Evolutionary conservation across 2,329 filamentous ascomycete genomes (phyloP), one percentile per base, ranked within the genome.

Genomic region (Ophiobolus disseminans): DNA sequence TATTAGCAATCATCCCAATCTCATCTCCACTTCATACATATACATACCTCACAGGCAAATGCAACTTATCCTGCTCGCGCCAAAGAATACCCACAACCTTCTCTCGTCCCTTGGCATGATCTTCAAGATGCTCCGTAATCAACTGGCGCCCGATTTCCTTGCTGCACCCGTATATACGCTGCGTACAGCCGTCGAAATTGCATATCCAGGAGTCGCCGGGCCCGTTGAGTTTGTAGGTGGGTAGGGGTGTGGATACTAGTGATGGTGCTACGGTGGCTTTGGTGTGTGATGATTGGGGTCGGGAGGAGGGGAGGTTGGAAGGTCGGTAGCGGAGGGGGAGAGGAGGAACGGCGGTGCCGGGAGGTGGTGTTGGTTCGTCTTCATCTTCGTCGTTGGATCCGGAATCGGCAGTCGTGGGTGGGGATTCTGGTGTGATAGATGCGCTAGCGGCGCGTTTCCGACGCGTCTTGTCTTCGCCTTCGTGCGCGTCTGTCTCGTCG

Each of bases 181-280:
- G 85, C 28, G 74, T 74, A 62, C 88, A 91, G 19, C 81, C 85
- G 9, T 84, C 82, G 52, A 87, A 79, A 4, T 81, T 80, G 61
- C 88, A 91, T 1, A 75, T 76, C 87, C 87, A 91, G 0, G 84
- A 84, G 43, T 86, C 82, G 49, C 84, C 78, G 0, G 84, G 82
- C 0, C 83, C 85, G 25, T 78, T 73, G 2, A 74, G 42, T 30
- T 63, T 55, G 48, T 68, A 69, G 5, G 69, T 68, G 10, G 71
- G 70, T 7, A 73, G 50, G 0, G 70, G 65, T 4, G 66, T 69
- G 1, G 68, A 66, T 21, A 72, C 48, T 1, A 72, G 45, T 3
- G 62, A 52, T 7, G 63, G 53, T 5, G 57, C 31, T 6, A 65
- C 37, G 7, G 28, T 38, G 5, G 57, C 41, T 30, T 60, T 59